Base-by-base conservation (phyloP, 176 grass and related monocot species). In the Saccharum officinarum region DNA sequence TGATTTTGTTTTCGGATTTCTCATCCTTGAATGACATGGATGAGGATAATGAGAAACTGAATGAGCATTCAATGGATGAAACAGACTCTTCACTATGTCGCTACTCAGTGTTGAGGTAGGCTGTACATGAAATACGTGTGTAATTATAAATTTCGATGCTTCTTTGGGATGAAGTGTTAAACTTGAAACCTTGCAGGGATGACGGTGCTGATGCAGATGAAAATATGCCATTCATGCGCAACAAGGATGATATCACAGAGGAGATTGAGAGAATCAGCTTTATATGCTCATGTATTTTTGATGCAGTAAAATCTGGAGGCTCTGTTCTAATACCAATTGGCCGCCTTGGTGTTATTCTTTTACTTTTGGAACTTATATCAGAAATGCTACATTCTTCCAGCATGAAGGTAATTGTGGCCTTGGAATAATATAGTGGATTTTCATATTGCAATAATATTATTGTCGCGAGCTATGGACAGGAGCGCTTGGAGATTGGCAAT, bases 1-100 rank as follows among this genome's bases (percentile, higher is more conserved):
- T 94, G 60, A 63, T 98, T 65, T 68, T 98, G 66, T 98, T 95
- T 92, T 95, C 93, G 59, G 96, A 95, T 90, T 75, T 93, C 71
- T 95, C 96, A 72, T 95, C 85, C 60, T 78, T 95, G 71, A 76
- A 57, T 80, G 52, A 13, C 83, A 93, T 90, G 59, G 69, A 88
- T 86, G 81, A 82, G 64, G 86, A 91, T 80, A 71, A 61, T 63
- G 68, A 82, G 52, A 81, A 87, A 73, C 50, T 76, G 31, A 50
- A 60, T 54, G 77, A 85, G 59, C 44, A 36, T 91, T 69, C 18
- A 78, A 72, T 80, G 73, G 31, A 59, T 71, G 78, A 85, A 64
- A 86, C 71, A 69, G 81, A 80, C 17, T 46, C 74, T 82, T 65
- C 45, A 1, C 67, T 80, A 59, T 73, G 25, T 82, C 8, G 6